Evolutionary conservation across 192 early-diverging fungal species (phyloP), one percentile per base, ranked within the genome.

Genomic region (Funneliformis geosporum): DNA sequence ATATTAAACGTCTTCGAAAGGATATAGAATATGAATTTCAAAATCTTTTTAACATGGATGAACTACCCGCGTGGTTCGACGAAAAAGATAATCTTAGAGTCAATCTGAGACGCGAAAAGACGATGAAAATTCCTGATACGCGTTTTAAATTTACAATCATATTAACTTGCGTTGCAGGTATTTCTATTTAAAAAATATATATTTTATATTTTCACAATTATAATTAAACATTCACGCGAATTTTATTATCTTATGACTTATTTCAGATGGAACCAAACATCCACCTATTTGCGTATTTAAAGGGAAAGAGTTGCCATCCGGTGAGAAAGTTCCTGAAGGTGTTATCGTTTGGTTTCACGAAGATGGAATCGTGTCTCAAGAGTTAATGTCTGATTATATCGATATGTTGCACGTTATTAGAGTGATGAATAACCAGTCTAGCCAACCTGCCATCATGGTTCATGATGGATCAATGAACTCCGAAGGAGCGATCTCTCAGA

Each of bases 11-110:
- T 27, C 42, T 70, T n/a, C 23, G 68, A 44, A 27, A 33, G 14
- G 28, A 43, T 42, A 39, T 12, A n/a, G 33, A 39, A 23, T 70
- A 42, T 44, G 33, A 23, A 39, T 39, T 39, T 43, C 16, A 4
- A 39, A 70, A 70, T 44, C 23, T 70, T 5, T 44, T 70, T 70
- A 70, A 70, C 21, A 70, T 70, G 68, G 68, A 70, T 23, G 38
- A 70, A 70, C 8, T 44, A 4, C 68, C 68, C 8, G 68, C 42
- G 21, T 70, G 68, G 68, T 70, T 70, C 23, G 68, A 70, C 42
- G 8, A 8, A 9, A 11, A 23, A 4, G 42, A 39, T 39, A 44
- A n/a, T 39, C 21, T 43, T 27, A 28, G 21, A n/a, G 38, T 43
- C 38, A 70, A 70, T 16, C 2, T n/a, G 14, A 70, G 42, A 44